Evolutionary conservation across 768 basidiomycete species (phyloP).

Genomic region (Lactifluus hygrophoroides): DNA sequence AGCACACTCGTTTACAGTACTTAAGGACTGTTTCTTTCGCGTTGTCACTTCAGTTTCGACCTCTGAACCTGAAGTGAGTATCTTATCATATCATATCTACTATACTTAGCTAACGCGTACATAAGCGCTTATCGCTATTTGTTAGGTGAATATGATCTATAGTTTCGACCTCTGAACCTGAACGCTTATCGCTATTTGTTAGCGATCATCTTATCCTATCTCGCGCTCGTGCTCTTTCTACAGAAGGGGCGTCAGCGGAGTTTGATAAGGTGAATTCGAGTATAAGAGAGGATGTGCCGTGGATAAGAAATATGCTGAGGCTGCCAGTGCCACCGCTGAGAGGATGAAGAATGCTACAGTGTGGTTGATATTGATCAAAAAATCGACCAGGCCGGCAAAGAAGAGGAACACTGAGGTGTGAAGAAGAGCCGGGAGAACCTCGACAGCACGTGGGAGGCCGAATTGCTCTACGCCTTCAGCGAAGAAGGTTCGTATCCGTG

Average conservation of each 20-base stretch:
- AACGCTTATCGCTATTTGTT: too few species aligned
- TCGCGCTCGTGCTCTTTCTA: too few species aligned
- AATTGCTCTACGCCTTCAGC: slow-evolving; percentile 16
- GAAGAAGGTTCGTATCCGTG: slow-evolving; percentile 17
- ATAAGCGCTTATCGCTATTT: too few species aligned
- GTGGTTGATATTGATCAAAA: slow-evolving; percentile 11
- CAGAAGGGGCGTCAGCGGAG: slow-evolving; percentile 12
- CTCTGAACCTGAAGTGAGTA: too few species aligned
- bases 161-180: too few species aligned
- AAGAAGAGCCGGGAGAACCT: slow-evolving; percentile 16
- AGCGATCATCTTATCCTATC: too few species aligned
- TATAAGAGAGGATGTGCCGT: slow-evolving; percentile 10
- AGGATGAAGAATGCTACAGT: slow-evolving; percentile 9
- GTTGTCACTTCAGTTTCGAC: too few species aligned
- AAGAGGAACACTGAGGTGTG: slow-evolving; percentile 19
- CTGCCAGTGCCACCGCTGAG: slow-evolving; percentile 5
- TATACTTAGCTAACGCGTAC: too few species aligned
- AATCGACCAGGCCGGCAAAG: slow-evolving; percentile 17
- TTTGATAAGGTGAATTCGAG: slow-evolving; percentile 17
- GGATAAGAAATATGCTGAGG: slow-evolving; percentile 8
- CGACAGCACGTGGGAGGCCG: slow-evolving; percentile 15
- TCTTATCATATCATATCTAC: too few species aligned
- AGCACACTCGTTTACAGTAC: too few species aligned
- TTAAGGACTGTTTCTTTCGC: too few species aligned
- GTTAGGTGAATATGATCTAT: too few species aligned